Evolutionary conservation across 768 basidiomycete genomes (phyloP).

Genomic region (Lactarius evosmus): DNA sequence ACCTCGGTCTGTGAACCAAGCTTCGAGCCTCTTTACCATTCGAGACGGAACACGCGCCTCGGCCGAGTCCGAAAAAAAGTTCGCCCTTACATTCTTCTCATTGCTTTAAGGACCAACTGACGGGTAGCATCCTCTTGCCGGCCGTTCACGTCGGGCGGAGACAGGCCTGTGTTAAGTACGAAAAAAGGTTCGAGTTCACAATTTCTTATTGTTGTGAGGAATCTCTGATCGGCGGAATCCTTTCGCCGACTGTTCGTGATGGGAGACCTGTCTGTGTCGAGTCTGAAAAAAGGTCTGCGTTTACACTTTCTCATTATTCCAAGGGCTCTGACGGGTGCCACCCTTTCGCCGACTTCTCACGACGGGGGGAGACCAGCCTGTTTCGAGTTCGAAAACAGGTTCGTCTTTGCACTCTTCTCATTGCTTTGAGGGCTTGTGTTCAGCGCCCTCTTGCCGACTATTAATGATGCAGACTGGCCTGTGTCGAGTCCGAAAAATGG

Average conservation of each 20-base stretch:
- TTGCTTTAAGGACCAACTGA: neutral
- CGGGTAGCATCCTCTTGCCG: neutral
- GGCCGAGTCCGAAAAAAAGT: neutral
- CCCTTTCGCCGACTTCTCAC: neutral
- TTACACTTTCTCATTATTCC: neutral
- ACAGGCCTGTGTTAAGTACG: neutral
- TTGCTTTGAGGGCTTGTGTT: too few species aligned
- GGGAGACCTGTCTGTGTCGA: neutral
- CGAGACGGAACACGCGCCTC: neutral
- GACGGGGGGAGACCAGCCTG: neutral
- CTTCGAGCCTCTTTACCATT: neutral
- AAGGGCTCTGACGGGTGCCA: neutral
- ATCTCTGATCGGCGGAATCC: neutral
- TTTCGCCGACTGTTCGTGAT: neutral
- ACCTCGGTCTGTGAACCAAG: neutral
- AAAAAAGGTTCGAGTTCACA: slow-evolving; percentile 2
- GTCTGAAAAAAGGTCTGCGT: slow-evolving; percentile 1
- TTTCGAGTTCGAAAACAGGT: slow-evolving; percentile 1
- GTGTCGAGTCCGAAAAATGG: too few species aligned
- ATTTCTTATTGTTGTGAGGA: neutral
- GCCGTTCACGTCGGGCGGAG: neutral
- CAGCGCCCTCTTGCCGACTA: too few species aligned
- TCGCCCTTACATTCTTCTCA: neutral
- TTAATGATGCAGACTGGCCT: too few species aligned
- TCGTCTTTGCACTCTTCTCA: neutral